phyloP scores from a whole-genome alignment of 2,329 filamentous ascomycete species.

The Scedosporium minutisporum region DNA sequence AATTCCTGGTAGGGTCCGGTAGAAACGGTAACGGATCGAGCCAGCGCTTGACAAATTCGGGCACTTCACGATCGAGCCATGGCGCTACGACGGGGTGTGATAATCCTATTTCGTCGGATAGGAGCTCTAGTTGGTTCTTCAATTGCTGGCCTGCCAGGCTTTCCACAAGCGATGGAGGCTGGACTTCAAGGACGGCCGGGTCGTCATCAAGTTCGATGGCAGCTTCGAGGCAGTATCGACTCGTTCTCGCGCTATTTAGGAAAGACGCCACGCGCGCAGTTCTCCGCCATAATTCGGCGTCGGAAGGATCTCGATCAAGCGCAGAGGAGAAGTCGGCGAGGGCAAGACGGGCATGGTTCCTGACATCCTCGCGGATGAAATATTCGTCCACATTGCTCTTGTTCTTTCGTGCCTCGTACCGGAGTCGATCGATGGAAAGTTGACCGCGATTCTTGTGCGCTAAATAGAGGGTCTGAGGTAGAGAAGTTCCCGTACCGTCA shows the following conservation, averaged over 20 bases:
- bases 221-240: slow-evolving; percentile 54
- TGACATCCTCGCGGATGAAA: slow-evolving; percentile 26
- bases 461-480: slow-evolving; percentile 84
- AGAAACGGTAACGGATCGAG: slow-evolving; percentile 55
- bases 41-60: slow-evolving; percentile 39
- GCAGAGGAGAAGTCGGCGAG: slow-evolving; percentile 49
- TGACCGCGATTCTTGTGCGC: slow-evolving; percentile 95
- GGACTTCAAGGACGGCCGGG: slow-evolving; percentile 50
- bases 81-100: slow-evolving; percentile 53
- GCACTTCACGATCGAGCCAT: slow-evolving; percentile 42
- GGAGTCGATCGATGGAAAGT: slow-evolving; percentile 71
- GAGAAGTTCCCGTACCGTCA: slow-evolving; percentile 67
- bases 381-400: slow-evolving; percentile 17
- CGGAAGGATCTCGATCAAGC: slow-evolving; percentile 55
- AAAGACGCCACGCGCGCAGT: slow-evolving; percentile 49
- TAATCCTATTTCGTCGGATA: slow-evolving; percentile 46
- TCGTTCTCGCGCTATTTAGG: slow-evolving; percentile 46
- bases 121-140: slow-evolving; percentile 41
- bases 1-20: slow-evolving; percentile 36
- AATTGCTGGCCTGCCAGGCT: slow-evolving; percentile 54
- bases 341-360: slow-evolving; percentile 32
- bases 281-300: slow-evolving; percentile 56
- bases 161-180: slow-evolving; percentile 54
- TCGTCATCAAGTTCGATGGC: slow-evolving; percentile 60
- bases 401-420: slow-evolving; percentile 32